A percentile compares a stretch with the other conserved stretches of the same genome.
These are phyloP conservation scores for Coemansia sp. DNA, from an alignment of 192 early-diverging fungal genomes.

Conservation along the genomic window DNA sequence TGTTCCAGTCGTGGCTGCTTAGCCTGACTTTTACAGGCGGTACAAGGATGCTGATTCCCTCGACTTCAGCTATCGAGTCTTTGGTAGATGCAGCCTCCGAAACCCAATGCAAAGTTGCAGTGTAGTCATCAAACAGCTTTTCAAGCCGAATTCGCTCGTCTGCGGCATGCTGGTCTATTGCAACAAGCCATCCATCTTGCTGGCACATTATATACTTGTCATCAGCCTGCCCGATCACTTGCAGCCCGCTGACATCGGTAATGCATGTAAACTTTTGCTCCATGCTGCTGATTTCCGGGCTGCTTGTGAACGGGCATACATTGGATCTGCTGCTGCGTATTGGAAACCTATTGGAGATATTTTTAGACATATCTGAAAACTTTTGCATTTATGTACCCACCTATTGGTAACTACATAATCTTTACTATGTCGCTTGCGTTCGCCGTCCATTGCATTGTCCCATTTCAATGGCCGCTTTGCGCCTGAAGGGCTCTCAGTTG, in stretches of 20 bases:
- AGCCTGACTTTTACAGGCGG: constrained; percentile 24
- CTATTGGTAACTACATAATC: too few relatives aligned
- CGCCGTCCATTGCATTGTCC: too few relatives aligned
- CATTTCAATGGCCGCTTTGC: not conserved
- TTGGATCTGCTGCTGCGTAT: too few relatives aligned
- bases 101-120: constrained; percentile 8
- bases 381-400: too few relatives aligned
- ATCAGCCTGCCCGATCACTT: constrained; percentile 44
- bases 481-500: not conserved
- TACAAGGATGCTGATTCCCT: constrained; percentile 35
- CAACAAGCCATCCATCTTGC: constrained; percentile 23
- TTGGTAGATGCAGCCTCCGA: not conserved
- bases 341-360: too few relatives aligned
- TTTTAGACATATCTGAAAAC: too few relatives aligned
- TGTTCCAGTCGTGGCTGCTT: constrained; percentile 13
- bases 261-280: not conserved
- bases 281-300: too few relatives aligned
- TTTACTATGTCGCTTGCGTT: too few relatives aligned
- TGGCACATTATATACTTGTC: constrained; percentile 45
- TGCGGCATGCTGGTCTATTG: constrained; percentile 54
- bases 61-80: constrained; percentile 12
- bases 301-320: too few relatives aligned
- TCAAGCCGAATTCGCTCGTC: constrained; percentile 52
- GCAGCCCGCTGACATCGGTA: constrained; percentile 11
- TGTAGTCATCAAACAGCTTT: constrained; percentile 14